A percentile compares a stretch with the other conserved stretches of the same genome.
These are phyloP conservation scores for Parastagonospora nodorum DNA, from an alignment of 2,329 filamentous ascomycete species.

Conservation along the genomic window DNA sequence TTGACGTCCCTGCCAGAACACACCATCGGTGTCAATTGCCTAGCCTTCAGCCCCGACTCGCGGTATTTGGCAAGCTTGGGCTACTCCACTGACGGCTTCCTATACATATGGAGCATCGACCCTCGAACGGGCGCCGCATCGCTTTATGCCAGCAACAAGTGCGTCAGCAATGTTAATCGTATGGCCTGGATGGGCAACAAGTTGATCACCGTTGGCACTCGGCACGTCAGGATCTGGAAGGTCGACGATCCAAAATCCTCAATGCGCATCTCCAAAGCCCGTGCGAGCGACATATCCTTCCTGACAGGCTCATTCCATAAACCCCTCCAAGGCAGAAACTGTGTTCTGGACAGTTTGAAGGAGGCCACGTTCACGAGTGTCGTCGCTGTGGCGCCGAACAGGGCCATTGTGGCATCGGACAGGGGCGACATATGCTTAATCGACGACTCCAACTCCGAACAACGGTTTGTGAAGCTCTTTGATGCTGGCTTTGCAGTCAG, in stretches of 20 bases:
- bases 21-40: slow-evolving; percentile 82
- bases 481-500: slow-evolving; percentile 70
- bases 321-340: slow-evolving; percentile 83
- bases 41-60: slow-evolving; percentile 88
- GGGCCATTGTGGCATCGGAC: slow-evolving; percentile 84
- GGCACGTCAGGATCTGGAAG: slow-evolving; percentile 93
- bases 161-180: slow-evolving; percentile 81
- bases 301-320: slow-evolving; percentile 54
- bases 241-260: slow-evolving; percentile 68
- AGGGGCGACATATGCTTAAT: slow-evolving; percentile 87
- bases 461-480: slow-evolving; percentile 70
- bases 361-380: slow-evolving; percentile 86
- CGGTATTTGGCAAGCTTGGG: slow-evolving; percentile 88
- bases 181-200: slow-evolving; percentile 90
- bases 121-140: slow-evolving; percentile 78
- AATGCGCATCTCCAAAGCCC: slow-evolving; percentile 49
- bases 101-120: slow-evolving; percentile 90
- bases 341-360: slow-evolving; percentile 77
- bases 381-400: slow-evolving; percentile 70
- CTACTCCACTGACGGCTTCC: slow-evolving; percentile 86
- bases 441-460: slow-evolving; percentile 74
- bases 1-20: slow-evolving; percentile 88
- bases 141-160: slow-evolving; percentile 86
- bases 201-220: slow-evolving; percentile 84
- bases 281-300: slow-evolving; percentile 50